Percentiles rank a stretch among this genome's conserved stretches.
Conservation (phyloP, 148 eudicot species). For the Rheum nobile region DNA sequence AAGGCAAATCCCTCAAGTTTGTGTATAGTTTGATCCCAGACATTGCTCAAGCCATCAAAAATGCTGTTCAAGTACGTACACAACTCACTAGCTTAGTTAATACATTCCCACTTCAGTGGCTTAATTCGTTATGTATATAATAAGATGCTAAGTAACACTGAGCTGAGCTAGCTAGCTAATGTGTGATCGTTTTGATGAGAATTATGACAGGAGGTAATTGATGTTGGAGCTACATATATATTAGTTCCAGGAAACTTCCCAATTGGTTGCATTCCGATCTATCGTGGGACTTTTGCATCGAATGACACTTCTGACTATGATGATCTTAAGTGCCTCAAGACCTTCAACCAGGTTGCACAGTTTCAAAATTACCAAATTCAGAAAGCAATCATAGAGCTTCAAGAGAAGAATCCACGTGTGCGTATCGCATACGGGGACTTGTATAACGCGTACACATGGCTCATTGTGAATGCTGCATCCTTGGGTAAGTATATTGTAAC, state of each 20-base stretch:
- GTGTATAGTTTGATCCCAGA: conserved; percentile 7
- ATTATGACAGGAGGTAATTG: conserved; percentile 17
- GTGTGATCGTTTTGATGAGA: background rate
- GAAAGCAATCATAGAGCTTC: conserved; percentile 10
- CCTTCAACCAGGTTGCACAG: conserved; percentile 7
- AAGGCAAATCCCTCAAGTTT: conserved; percentile 1
- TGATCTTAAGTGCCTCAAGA: conserved; percentile 8
- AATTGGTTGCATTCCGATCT: conserved; percentile 15
- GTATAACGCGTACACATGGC: conserved; percentile 1
- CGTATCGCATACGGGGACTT: conserved; percentile 19
- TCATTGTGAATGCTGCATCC: conserved; percentile 10
- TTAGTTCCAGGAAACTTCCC: conserved; percentile 24
- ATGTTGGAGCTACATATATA: conserved; percentile 8
- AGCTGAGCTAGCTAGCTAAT: too few species aligned
- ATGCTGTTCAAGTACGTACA: background rate
- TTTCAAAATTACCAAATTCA: conserved; percentile 14
- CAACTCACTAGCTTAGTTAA: too few species aligned
- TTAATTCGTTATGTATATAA: background rate
- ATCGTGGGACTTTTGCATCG: background rate
- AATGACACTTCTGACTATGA: conserved; percentile 9
- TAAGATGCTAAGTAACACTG: too few species aligned
- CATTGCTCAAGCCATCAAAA: background rate
- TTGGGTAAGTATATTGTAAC: background rate
- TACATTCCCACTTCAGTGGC: too few species aligned
- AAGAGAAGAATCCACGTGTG: conserved; percentile 9